phyloP scores from a whole-genome alignment of 108 stramenopile genomes.

The Pseudonitzschia delicatissima region DNA sequence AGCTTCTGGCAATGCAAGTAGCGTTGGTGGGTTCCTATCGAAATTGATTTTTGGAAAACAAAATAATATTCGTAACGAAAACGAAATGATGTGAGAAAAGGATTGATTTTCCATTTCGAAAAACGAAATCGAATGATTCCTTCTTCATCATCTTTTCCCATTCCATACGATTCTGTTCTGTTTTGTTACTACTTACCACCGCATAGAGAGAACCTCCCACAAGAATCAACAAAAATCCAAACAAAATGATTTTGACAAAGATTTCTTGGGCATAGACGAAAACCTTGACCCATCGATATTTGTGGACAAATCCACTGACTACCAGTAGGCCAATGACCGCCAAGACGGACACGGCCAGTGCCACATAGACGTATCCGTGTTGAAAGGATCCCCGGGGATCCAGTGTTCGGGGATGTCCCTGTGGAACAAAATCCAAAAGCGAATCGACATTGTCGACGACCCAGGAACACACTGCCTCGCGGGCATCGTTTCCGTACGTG shows the following conservation, averaged over 20 bases:
- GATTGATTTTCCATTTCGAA: too few species aligned
- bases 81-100: neutral
- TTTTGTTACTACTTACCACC: neutral
- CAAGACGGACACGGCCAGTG: constrained; percentile 17
- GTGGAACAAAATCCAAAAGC: constrained; percentile 18
- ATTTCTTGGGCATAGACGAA: constrained; percentile 31
- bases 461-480: constrained; percentile 37
- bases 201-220: constrained; percentile 21
- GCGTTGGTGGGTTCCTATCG: constrained; percentile 7
- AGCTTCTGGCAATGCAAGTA: constrained; percentile 20
- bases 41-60: neutral
- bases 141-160: too few species aligned
- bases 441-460: constrained; percentile 26
- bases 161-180: too few species aligned
- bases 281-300: constrained; percentile 13
- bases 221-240: constrained; percentile 25
- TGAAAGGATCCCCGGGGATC: neutral
- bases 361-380: neutral
- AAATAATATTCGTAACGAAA: neutral
- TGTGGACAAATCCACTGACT: neutral
- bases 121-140: constrained; percentile 28
- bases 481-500: constrained; percentile 19
- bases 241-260: constrained; percentile 23
- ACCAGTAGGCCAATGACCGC: constrained; percentile 1
- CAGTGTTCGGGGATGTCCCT: constrained; percentile 14